Base-by-base conservation (phyloP, 2,329 filamentous ascomycete genomes). In the Neonectria punicea region DNA sequence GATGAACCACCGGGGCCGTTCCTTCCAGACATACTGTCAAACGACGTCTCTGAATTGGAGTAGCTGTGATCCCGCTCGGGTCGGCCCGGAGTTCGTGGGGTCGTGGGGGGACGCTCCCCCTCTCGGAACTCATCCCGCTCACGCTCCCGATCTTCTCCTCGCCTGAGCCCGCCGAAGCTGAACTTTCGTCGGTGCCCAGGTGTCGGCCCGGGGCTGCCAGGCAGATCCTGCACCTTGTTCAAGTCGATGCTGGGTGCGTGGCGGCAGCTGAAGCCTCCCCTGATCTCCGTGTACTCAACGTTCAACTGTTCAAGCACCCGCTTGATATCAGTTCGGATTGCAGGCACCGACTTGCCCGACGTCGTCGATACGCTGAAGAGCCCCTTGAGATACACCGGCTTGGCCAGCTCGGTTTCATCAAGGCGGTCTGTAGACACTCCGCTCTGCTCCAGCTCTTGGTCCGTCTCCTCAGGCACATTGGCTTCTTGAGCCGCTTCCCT, bases 301-400 rank as follows among this genome's bases (percentile, higher is more conserved):
- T 93, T 92, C 16, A 98, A 87, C 77, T 95, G 91, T 70, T 90
- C 91, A 57, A 99, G 82, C 3, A 98, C 96, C 54, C 95, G 88
- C 75, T 97, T 97, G 72, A 99, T 93, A 76, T 99, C 96, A 7
- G 89, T 84, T 43, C 95, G 90, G 67, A 99, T 99, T 64, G 93
- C 89, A 1, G 90, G 84, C 11, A 98, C 88, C 1, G 95, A 93
- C 76, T 97, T 97, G 75, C 91, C 96, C 63, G 94, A 98, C 7
- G 96, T 99, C 0, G 96, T 99, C 4, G 93, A 97, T 58, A 98
- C 96, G 74, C 95, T 98, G 82, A 99, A 98, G 18, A 99, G 85
- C 5, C 96, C 96, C 80, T 98, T 99, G 62, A 99, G 87, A 78
- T 92, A 98, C 3, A 98, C 96, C 0, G 96, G 96, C 78, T 97